Conservation (phyloP, 2,329 filamentous ascomycete species). For the Aspergillus sergii region DNA sequence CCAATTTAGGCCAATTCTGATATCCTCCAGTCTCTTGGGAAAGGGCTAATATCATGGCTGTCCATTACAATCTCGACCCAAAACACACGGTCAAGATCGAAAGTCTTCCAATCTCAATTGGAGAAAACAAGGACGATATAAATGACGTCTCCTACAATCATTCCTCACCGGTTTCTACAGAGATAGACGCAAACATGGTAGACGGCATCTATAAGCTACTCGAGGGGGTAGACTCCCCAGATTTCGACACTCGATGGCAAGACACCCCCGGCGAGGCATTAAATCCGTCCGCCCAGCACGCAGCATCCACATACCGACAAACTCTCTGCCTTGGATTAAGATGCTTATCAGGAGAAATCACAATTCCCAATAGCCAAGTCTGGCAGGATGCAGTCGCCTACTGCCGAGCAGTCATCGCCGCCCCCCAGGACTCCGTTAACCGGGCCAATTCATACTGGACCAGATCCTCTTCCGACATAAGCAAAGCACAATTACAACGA, state of each 20-base stretch:
- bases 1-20: no score
- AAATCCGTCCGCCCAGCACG: no score
- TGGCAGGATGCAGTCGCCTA: neutral
- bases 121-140: neutral
- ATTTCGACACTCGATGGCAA: no score
- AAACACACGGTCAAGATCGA: neutral
- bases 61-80: neutral
- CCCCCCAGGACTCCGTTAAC: neutral
- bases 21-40: no score
- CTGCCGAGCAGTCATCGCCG: neutral
- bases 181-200: neutral
- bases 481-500: neutral
- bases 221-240: no score
- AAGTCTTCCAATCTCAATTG: neutral
- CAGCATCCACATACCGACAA: no score
- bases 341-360: neutral
- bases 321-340: neutral
- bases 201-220: no score
- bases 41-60: no score
- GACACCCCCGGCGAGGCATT: no score
- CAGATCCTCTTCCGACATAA: neutral
- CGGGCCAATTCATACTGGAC: neutral
- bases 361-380: neutral
- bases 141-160: neutral
- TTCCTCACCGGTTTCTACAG: no score